Evolutionary conservation across 1,284 basidiomycete genomes (phyloP), one percentile per base, ranked within the genome.

Genomic region (Microbotryum intermedium): DNA sequence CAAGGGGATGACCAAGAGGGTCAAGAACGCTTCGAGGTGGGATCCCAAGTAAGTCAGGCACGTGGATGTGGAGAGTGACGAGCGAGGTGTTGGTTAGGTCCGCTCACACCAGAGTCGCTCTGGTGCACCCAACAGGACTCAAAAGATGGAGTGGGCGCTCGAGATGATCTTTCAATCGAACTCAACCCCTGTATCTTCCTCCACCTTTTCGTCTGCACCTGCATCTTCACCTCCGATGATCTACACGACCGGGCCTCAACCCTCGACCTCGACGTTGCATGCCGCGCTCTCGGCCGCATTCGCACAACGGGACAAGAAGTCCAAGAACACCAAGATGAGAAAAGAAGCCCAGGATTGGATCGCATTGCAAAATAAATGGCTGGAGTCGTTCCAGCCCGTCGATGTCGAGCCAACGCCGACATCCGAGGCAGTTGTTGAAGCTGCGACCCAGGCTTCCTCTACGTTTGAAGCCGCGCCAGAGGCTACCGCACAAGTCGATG

Each of bases 1-100:
- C 9, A 62, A 59, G 44, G 66, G 64, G 23, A 68, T 68, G 66
- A 56, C 47, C 34, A 65, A 59, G n/a, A 54, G 66, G 8, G n/a
- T 43, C 25, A 53, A 50, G 39, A 68, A 68, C 51, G 43, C 34
- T 6, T 61, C 66, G 42, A 42, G 61, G 6, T 68, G 66, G 66
- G 60, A 68, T 39, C 47, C 42, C 8, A 68, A 68, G 66, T 65
- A 30, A 42, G 64, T 42, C 20, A 1, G 20, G 9, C 29, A 18
- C 34, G 34, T 16, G 34, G 34, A 7, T 56, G 29, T 8, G 7
- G 30, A 11, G 7, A 26, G n/a, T n/a, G n/a, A n/a, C n/a, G n/a
- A n/a, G n/a, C n/a, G n/a, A n/a, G n/a, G n/a, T n/a, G n/a, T n/a
- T n/a, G n/a, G n/a, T n/a, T n/a, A n/a, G 44, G 10, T 21, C 30